These are phyloP conservation scores for Saccharomycopsis javanensis DNA, from an alignment of 805 yeast species.

Conservation along the genomic window DNA sequence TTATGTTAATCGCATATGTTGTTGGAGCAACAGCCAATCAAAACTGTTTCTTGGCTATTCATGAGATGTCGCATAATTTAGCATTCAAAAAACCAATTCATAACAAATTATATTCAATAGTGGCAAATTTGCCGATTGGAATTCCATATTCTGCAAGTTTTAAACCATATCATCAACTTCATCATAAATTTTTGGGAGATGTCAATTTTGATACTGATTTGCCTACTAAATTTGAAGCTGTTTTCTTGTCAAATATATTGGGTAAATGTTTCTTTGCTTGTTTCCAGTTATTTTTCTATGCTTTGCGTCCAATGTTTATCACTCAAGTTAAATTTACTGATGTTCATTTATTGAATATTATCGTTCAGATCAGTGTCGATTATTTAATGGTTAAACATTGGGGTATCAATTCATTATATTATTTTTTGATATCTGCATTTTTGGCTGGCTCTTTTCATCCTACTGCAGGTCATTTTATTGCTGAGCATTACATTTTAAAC, in stretches of 20 bases:
- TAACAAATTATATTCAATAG: conserved; percentile 67
- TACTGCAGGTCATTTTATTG: conserved; percentile 89
- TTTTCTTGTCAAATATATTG: conserved; percentile 60
- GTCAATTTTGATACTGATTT: conserved; percentile 75
- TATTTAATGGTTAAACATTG: conserved; percentile 44
- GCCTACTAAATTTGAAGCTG: conserved; percentile 73
- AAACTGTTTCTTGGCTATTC: conserved; percentile 78
- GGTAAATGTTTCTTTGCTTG: conserved; percentile 90
- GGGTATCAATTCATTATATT: conserved; percentile 56
- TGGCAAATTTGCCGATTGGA: conserved; percentile 80
- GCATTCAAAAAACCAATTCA: conserved; percentile 70
- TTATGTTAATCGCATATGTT: conserved; percentile 56
- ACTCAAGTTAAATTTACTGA: conserved; percentile 65
- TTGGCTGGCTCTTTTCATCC: conserved; percentile 91
- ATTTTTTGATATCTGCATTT: conserved; percentile 68
- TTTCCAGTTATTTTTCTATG: conserved; percentile 82
- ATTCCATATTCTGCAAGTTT: conserved; percentile 80
- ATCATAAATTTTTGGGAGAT: conserved; percentile 86
- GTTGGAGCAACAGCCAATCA: conserved; percentile 84
- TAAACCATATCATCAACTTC: conserved; percentile 84
- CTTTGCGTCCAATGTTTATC: conserved; percentile 80
- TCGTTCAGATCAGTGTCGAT: conserved; percentile 52
- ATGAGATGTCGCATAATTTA: conserved; percentile 78
- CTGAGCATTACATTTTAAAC: conserved; percentile 80
- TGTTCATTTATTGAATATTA: conserved; percentile 59